A percentile compares a stretch with the other conserved stretches of the same genome.
Conservation (phyloP, 225 moss, liverwort and hornwort species). For the Thuidium tamariscinum region DNA sequence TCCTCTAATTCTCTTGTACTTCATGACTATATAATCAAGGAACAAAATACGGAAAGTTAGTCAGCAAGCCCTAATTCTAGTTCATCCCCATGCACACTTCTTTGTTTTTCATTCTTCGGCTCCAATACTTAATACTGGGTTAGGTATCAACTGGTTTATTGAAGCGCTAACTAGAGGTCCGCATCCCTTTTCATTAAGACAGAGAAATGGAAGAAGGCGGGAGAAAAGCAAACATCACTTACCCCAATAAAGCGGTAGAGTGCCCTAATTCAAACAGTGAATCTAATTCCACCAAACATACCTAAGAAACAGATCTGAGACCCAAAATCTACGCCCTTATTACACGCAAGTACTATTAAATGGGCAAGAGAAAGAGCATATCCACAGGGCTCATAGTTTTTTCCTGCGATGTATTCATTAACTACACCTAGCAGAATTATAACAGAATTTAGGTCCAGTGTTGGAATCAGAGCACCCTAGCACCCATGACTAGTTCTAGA, state of each 20-base stretch:
- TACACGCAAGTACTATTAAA: background rate
- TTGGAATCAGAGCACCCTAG: background rate
- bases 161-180: background rate
- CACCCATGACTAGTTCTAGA: background rate
- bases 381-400: background rate
- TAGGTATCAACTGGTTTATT: no score
- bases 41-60: background rate
- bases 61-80: background rate
- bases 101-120: background rate
- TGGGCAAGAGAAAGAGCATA: background rate
- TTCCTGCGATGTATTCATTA: background rate
- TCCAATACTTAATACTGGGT: background rate
- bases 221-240: background rate
- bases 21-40: background rate
- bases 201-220: background rate
- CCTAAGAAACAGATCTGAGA: background rate
- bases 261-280: background rate
- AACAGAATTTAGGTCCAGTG: background rate
- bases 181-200: background rate
- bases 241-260: background rate
- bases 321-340: background rate
- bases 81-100: background rate
- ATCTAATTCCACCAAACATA: background rate
- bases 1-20: background rate
- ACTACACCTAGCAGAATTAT: background rate